Conservation (phyloP, 2,329 filamentous ascomycete species). For the Acrocalymma vagum region DNA sequence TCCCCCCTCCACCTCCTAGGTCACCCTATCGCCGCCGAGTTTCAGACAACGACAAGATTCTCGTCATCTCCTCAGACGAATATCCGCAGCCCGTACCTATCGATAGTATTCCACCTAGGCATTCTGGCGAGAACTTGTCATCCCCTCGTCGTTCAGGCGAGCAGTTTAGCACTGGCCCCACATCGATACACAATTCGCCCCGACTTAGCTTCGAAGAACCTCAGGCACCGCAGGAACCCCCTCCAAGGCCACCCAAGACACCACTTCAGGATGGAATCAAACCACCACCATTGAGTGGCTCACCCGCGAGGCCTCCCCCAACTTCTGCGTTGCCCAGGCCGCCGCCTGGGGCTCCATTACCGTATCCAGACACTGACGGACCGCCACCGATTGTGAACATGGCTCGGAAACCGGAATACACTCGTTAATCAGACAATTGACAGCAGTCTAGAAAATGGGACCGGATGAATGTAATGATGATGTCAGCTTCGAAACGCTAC, state of each 20-base stretch:
- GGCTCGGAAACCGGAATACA: conserved; percentile 80
- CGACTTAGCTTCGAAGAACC: conserved; percentile 35
- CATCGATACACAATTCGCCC: conserved; percentile 33
- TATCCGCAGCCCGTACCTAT: conserved; percentile 61
- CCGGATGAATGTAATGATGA: too few relatives aligned
- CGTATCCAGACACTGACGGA: conserved; percentile 83
- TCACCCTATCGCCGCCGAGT: conserved; percentile 31
- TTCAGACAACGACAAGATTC: conserved; percentile 59
- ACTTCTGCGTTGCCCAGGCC: conserved; percentile 36
- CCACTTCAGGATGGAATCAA: conserved; percentile 39
- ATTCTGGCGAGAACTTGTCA: conserved; percentile 73
- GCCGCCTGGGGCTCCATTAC: conserved; percentile 58
- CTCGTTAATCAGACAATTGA: conserved; percentile 19
- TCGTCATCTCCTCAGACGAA: conserved; percentile 64
- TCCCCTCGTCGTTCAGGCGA: conserved; percentile 42
- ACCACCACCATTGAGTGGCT: conserved; percentile 21
- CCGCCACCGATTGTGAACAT: conserved; percentile 86
- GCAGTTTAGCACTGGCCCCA: conserved; percentile 32
- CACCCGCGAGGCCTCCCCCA: conserved; percentile 37
- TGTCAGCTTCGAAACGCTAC: too few relatives aligned
- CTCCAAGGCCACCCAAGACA: conserved; percentile 52
- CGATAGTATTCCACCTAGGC: conserved; percentile 34
- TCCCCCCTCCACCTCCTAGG: conserved; percentile 48
- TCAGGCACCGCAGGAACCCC: conserved; percentile 33
- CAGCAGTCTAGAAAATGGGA: background rate